Base-by-base conservation (phyloP, 331 rosid genomes). In the Phaseolus coccineus region DNA sequence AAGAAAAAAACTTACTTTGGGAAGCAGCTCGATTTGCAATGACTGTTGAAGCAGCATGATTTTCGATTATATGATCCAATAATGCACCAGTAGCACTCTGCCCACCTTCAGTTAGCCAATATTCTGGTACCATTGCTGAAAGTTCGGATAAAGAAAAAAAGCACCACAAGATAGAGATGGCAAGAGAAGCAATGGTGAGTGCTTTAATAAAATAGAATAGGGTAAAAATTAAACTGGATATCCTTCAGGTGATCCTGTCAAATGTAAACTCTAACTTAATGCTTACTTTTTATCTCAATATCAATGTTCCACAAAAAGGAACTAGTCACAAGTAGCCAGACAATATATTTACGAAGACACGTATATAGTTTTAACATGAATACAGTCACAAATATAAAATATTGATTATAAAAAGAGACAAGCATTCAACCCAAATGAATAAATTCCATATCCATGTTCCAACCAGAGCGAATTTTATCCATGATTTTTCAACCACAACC, bases 11-110 rank as follows among this genome's bases (percentile, higher is more conserved):
- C 87, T 80, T 84, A 93, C 99, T 80, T 88, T 84, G 89, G 56
- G 94, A 86, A 85, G 99, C 97, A 73, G 99, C 99, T 73, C 76
- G 88, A 79, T 95, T 93, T 30, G 94, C 97, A 80, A 95, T 96
- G 81, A 1, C 79, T 56, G 90, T 79, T 64, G 97, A 90, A 80
- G 94, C 94, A 47, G 81, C 88, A 72, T 93, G 97, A 82, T 77
- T 93, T 87, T 95, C 94, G 77, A 95, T 88, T 81, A 95, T 73
- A 88, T 93, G 89, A 90, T 95, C 99, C 83, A 95, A 86, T 70
- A 95, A 87, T 70, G 99, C 97, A 83, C 99, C 99, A 75, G 97
- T 95, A 78, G 99, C 99, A 93, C 99, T 95, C 87, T 95, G 97
- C 61, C 99, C 99, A 19, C 97, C 99, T 93, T 95, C 99, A 13